Conservation (phyloP, 768 basidiomycete species). For the Panellus pusillus region DNA sequence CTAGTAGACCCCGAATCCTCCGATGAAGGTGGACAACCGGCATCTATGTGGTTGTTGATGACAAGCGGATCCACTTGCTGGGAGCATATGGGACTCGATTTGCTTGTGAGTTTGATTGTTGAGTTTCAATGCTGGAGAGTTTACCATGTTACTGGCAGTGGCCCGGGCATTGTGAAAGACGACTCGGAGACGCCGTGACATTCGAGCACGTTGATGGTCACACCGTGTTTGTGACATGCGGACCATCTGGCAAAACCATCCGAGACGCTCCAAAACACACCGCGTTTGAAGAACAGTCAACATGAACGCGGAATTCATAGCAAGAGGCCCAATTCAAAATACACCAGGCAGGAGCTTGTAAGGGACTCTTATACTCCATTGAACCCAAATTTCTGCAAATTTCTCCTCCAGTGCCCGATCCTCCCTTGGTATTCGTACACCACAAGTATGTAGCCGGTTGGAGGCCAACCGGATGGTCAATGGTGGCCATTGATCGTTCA, state of each 20-base stretch:
- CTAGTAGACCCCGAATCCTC: too few relatives aligned
- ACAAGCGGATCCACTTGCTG: slow-evolving; percentile 35
- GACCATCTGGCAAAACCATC: too few relatives aligned
- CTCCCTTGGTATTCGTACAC: slow-evolving; percentile 47
- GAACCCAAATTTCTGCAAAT: slow-evolving; percentile 44
- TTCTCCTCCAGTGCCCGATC: slow-evolving; percentile 40
- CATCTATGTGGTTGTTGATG: slow-evolving; percentile 58
- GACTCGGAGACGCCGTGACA: too few relatives aligned
- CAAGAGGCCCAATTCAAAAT: slow-evolving; percentile 28
- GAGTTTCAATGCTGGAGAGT: not conserved
- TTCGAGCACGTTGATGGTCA: not conserved
- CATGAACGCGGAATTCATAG: too few relatives aligned
- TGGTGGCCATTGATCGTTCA: too few relatives aligned
- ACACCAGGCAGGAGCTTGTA: slow-evolving; percentile 51
- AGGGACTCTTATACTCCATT: slow-evolving; percentile 45
- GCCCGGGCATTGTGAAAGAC: too few relatives aligned
- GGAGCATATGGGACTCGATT: slow-evolving; percentile 49
- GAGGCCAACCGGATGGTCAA: too few relatives aligned
- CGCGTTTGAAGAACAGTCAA: too few relatives aligned
- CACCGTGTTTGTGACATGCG: not conserved
- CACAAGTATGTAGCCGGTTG: too few relatives aligned
- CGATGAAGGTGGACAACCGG: slow-evolving; percentile 32
- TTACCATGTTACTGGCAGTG: slow-evolving; percentile 8
- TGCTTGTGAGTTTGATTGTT: not conserved
- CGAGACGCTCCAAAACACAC: too few relatives aligned